phyloP scores from a whole-genome alignment of 139 green algal species.

The Pycnococcus provasolii region DNA sequence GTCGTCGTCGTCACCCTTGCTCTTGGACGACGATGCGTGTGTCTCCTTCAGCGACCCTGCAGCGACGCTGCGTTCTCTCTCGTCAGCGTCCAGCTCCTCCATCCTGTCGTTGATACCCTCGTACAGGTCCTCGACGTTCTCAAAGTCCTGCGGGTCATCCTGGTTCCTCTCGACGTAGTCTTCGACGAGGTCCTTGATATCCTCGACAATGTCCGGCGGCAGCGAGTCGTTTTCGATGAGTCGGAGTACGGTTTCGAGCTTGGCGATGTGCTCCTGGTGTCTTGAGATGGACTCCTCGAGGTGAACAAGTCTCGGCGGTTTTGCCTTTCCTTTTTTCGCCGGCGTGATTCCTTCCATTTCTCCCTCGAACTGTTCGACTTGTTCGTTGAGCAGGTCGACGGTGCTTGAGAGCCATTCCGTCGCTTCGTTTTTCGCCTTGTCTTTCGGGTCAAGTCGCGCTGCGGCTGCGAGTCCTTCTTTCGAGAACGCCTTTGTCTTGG shows the following conservation, averaged over 20 bases:
- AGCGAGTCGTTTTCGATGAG: conserved; percentile 92
- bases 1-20: neutral
- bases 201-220: conserved; percentile 35
- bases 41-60: too few species aligned
- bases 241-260: conserved; percentile 54
- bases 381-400: conserved; percentile 21
- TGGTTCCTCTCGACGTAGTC: conserved; percentile 71
- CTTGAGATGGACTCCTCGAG: conserved; percentile 55
- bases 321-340: conserved; percentile 61
- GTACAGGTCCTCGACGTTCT: conserved; percentile 68
- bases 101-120: conserved; percentile 40
- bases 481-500: conserved; percentile 90
- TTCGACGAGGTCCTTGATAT: conserved; percentile 72
- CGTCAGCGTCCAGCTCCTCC: conserved; percentile 30
- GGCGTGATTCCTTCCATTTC: conserved; percentile 73
- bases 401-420: conserved; percentile 74
- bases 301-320: conserved; percentile 39
- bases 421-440: conserved; percentile 65
- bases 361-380: conserved; percentile 83
- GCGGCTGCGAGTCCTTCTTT: conserved; percentile 63
- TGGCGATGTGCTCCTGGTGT: conserved; percentile 68
- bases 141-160: conserved; percentile 65
- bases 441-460: conserved; percentile 62
- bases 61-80: conserved; percentile 7
- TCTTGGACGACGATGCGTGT: too few species aligned